These are phyloP conservation scores for Aureobasidium pullulans DNA, from an alignment of 2,329 filamentous ascomycete species.

Conservation along the genomic window DNA sequence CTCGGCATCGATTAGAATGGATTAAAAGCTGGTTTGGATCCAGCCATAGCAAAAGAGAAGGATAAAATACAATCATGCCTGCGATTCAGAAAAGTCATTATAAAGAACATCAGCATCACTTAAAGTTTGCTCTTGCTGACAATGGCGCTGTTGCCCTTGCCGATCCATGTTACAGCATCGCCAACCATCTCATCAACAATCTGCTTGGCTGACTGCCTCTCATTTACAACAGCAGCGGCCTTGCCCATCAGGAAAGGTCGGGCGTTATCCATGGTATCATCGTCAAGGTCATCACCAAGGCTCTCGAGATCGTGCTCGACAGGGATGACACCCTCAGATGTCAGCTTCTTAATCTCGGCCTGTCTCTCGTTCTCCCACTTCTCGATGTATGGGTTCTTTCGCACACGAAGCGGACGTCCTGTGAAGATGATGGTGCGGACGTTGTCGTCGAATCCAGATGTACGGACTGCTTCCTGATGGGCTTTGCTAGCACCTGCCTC, in stretches of 20 bases:
- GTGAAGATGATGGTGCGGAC: conserved; percentile 98
- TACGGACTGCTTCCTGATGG: conserved; percentile 92
- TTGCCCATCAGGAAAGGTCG: conserved; percentile 94
- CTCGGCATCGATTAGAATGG: not conserved
- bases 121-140: conserved; percentile 31
- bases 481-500: conserved; percentile 90
- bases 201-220: conserved; percentile 82
- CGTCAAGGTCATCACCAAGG: conserved; percentile 57
- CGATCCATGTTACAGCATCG: conserved; percentile 51
- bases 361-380: conserved; percentile 94
- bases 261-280: conserved; percentile 86
- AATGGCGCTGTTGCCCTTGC: conserved; percentile 22
- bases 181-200: conserved; percentile 91
- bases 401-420: conserved; percentile 85
- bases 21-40: not conserved
- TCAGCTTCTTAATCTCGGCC: conserved; percentile 87
- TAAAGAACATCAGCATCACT: not conserved
- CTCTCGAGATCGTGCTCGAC: conserved; percentile 93
- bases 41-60: not conserved
- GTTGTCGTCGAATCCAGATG: conserved; percentile 89
- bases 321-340: conserved; percentile 79
- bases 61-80: not conserved
- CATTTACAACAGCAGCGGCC: conserved; percentile 85
- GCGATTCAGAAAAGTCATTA: not conserved
- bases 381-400: conserved; percentile 85